phyloP scores from a whole-genome alignment of 106 monocot species.

The Dendrobium catenatum region DNA sequence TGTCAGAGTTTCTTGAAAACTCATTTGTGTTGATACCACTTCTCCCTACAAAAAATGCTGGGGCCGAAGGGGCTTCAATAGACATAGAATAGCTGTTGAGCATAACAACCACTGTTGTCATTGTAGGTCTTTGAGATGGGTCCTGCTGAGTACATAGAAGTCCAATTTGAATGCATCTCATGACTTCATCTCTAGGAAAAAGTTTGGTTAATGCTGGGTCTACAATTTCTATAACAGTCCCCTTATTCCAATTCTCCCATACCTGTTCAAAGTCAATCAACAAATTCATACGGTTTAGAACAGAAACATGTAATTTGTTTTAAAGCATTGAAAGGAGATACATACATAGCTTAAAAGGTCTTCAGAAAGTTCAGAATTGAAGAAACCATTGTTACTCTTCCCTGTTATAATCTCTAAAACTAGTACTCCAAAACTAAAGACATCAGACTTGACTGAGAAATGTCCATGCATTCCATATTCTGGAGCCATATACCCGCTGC shows the following conservation, averaged over 20 bases:
- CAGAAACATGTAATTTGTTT: too few species aligned
- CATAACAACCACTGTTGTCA: not conserved
- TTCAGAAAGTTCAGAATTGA: not conserved
- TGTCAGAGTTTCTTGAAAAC: not conserved
- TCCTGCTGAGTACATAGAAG: not conserved
- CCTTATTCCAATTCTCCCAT: not conserved
- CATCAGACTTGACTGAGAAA: constrained; percentile 10
- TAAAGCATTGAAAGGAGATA: not conserved
- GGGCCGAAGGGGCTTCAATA: too few species aligned
- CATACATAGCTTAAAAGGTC: not conserved
- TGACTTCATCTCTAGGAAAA: not conserved
- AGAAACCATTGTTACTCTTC: not conserved
- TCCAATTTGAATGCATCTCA: not conserved
- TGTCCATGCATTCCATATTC: not conserved
- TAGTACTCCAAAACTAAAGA: constrained; percentile 16
- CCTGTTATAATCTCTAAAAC: constrained; percentile 8
- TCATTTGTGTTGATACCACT: not conserved
- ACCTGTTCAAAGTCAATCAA: not conserved
- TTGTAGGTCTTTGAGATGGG: not conserved
- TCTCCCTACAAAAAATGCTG: not conserved
- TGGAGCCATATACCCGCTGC: constrained; percentile 29
- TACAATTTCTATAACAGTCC: not conserved
- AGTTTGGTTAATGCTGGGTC: not conserved
- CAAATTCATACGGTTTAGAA: too few species aligned
- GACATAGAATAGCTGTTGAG: constrained; percentile 2